A percentile compares a stretch with the other conserved stretches of the same genome.
phyloP scores from a whole-genome alignment of 2,329 filamentous ascomycete genomes.

The Hypoxylon sp. region DNA sequence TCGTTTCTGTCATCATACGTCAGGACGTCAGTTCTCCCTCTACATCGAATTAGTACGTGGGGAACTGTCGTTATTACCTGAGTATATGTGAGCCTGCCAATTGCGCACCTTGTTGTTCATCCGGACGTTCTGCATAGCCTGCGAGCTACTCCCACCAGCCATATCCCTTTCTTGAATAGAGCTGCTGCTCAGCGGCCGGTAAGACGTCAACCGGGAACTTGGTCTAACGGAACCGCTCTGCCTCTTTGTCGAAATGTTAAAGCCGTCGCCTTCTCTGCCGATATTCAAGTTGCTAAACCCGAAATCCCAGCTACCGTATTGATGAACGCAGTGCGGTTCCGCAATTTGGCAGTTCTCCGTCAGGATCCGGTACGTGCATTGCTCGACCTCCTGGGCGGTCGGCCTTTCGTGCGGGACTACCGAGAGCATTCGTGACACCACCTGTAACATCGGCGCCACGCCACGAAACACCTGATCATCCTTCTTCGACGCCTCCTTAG shows the following conservation, averaged over 20 bases:
- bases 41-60: conserved; percentile 28
- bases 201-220: conserved; percentile 39
- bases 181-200: conserved; percentile 50
- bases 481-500: conserved; percentile 70
- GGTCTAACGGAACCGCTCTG: conserved; percentile 51
- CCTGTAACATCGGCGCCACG: conserved; percentile 66
- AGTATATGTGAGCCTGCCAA: conserved; percentile 60
- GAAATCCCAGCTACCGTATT: conserved; percentile 58
- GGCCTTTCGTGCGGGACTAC: conserved; percentile 68
- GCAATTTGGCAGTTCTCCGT: conserved; percentile 63
- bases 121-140: conserved; percentile 53
- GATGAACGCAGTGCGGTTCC: conserved; percentile 70
- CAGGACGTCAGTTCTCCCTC: conserved; percentile 38
- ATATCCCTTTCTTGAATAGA: conserved; percentile 45
- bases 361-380: conserved; percentile 67
- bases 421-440: conserved; percentile 70
- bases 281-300: conserved; percentile 56
- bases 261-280: conserved; percentile 49
- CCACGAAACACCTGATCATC: conserved; percentile 65
- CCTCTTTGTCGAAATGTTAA: conserved; percentile 52
- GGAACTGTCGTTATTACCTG: conserved; percentile 46
- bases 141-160: conserved; percentile 44
- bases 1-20: conserved; percentile 39
- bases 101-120: conserved; percentile 57
- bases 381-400: conserved; percentile 66